Percentiles rank a stretch among this genome's conserved stretches.
phyloP scores from a whole-genome alignment of 306 rosid genomes.

The Dicorynia guianensis region DNA sequence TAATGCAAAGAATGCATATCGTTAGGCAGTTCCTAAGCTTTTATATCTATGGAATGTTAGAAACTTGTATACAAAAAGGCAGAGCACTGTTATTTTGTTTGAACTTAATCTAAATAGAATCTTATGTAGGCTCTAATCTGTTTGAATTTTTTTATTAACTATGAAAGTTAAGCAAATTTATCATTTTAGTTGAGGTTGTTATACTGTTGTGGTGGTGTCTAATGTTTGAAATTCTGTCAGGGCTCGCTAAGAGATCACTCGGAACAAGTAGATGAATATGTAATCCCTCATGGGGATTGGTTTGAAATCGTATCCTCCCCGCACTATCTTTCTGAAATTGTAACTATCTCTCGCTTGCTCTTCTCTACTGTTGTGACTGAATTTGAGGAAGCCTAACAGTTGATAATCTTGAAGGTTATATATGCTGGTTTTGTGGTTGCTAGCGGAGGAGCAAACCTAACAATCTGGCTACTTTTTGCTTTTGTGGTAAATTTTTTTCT shows the following conservation, averaged over 20 bases:
- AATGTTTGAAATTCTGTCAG: slow-evolving; percentile 55
- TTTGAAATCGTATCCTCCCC: slow-evolving; percentile 83
- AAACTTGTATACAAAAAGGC: background rate
- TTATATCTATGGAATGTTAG: slow-evolving; percentile 1
- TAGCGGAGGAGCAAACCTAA: slow-evolving; percentile 78
- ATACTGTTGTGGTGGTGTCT: slow-evolving; percentile 12
- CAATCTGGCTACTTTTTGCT: slow-evolving; percentile 79
- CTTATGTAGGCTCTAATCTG: too few species aligned
- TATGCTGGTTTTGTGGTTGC: slow-evolving; percentile 81
- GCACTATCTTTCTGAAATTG: slow-evolving; percentile 92
- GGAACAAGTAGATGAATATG: slow-evolving; percentile 64
- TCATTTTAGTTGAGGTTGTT: slow-evolving; percentile 3
- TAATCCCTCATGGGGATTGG: slow-evolving; percentile 90
- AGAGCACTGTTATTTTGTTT: background rate
- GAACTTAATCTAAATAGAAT: too few species aligned
- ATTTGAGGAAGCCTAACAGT: slow-evolving; percentile 29
- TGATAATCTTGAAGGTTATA: slow-evolving; percentile 65
- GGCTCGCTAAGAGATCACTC: slow-evolving; percentile 71
- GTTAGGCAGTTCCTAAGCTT: slow-evolving; percentile 15
- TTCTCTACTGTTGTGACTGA: background rate
- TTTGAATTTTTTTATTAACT: too few species aligned
- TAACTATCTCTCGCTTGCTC: slow-evolving; percentile 50
- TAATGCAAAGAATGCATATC: background rate
- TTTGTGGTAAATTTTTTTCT: slow-evolving; percentile 71
- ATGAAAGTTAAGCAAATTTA: background rate